phyloP scores from a whole-genome alignment of 257 asterid genomes.

The Solanum habrochaites region DNA sequence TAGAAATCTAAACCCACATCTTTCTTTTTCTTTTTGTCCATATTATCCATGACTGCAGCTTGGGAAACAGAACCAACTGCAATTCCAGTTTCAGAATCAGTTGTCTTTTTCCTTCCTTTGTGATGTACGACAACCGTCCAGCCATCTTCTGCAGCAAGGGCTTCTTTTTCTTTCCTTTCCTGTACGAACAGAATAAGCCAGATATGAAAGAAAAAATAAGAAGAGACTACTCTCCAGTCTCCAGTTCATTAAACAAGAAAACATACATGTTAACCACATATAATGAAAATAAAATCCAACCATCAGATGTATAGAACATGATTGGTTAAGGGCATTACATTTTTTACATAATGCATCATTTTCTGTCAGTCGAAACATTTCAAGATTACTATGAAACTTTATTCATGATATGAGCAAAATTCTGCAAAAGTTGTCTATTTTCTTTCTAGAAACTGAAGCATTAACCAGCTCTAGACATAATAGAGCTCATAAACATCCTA shows the following conservation, averaged over 20 bases:
- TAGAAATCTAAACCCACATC: slow-evolving; percentile 67
- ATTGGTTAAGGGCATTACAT: background rate
- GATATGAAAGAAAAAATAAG: background rate
- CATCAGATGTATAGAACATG: background rate
- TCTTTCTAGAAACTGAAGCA: background rate
- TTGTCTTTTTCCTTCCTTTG: slow-evolving; percentile 86
- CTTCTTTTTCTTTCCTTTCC: slow-evolving; percentile 70
- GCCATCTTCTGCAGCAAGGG: slow-evolving; percentile 82
- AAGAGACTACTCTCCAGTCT: background rate
- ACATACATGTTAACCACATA: background rate
- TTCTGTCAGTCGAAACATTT: background rate
- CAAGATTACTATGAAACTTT: background rate
- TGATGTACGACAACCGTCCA: slow-evolving; percentile 93
- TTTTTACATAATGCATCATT: background rate
- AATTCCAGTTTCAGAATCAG: slow-evolving; percentile 73
- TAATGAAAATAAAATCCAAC: background rate
- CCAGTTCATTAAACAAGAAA: background rate
- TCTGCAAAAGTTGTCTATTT: background rate
- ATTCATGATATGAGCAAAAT: background rate
- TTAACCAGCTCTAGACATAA: background rate
- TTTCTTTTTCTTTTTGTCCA: slow-evolving; percentile 61
- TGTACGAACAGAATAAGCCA: slow-evolving; percentile 16
- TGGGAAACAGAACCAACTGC: slow-evolving; percentile 84
- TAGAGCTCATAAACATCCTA: background rate
- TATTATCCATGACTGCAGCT: slow-evolving; percentile 68